Percentiles rank a stretch among this genome's conserved stretches.
Evolutionary conservation across 2,329 filamentous ascomycete genomes (phyloP).

Genomic region (Pseudocercospora vitis): DNA sequence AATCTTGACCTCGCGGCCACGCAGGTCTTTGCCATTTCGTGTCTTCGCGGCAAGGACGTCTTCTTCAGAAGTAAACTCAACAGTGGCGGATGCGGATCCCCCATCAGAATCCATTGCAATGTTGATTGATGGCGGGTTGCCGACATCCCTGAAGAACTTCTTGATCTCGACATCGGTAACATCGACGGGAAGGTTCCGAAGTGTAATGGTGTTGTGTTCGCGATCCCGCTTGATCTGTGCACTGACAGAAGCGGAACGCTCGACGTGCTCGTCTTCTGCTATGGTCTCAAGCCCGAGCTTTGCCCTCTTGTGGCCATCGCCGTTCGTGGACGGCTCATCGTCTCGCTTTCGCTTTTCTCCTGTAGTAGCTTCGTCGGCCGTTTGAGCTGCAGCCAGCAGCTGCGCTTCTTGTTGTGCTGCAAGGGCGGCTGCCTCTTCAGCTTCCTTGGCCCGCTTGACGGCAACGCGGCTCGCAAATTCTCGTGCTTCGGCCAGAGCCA

Average conservation of each 20-base stretch:
- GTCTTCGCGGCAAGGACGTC: conserved; percentile 80
- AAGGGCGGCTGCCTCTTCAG: conserved; percentile 62
- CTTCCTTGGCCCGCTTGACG: conserved; percentile 66
- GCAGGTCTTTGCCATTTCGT: conserved; percentile 76
- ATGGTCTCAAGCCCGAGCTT: conserved; percentile 47
- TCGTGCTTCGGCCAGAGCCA: conserved; percentile 71
- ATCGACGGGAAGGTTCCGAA: conserved; percentile 71
- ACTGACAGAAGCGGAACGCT: conserved; percentile 39
- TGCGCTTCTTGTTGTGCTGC: conserved; percentile 38
- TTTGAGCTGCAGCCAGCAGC: conserved; percentile 35
- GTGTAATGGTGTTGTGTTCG: conserved; percentile 82
- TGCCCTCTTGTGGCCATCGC: conserved; percentile 64
- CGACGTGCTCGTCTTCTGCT: conserved; percentile 31
- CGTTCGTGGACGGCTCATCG: conserved; percentile 51
- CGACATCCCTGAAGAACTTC: conserved; percentile 90
- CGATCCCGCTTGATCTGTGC: conserved; percentile 71
- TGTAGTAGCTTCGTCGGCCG: conserved; percentile 25
- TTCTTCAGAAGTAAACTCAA: conserved; percentile 80
- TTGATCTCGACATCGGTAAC: conserved; percentile 71
- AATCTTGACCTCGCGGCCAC: conserved; percentile 71
- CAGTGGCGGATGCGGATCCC: conserved; percentile 66
- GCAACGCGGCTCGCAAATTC: conserved; percentile 64
- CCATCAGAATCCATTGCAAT: conserved; percentile 64
- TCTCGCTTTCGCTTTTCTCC: conserved; percentile 74
- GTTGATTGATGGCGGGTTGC: conserved; percentile 75